Evolutionary conservation across 257 asterid species (phyloP), one percentile per base, ranked within the genome.

Genomic region (Nicotiana undulata): DNA sequence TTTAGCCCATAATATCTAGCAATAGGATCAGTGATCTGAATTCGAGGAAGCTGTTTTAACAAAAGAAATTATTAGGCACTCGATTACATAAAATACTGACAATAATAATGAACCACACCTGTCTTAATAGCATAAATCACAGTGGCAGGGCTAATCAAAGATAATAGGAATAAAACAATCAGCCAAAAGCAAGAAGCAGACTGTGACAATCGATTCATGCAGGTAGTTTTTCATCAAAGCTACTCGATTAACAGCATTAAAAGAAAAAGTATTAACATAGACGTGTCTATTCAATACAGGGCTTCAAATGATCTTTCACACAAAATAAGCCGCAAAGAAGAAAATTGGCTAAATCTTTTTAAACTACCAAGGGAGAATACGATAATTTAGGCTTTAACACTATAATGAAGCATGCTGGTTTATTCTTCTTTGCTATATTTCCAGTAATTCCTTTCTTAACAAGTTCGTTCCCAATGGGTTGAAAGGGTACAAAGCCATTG

Each of bases 1-100:
- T 88, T 92, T 26, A 94, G 89, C 13, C 97, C 97, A 10, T 94
- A 94, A 72, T 92, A 94, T 87, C 94, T 86, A 37, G 98, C 91
- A 76, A 94, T 85, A 11, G 97, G 98, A 80, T 91, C 97, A 2
- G 93, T 91, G 18, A 92, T 77, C 87, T 92, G 98, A 77, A 94
- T 88, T 72, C 94, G 92, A 16, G 98, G 98, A 8, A 94, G 88
- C 98, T 93, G 94, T 64, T 34, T 63, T 58, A 56, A 61, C 9
- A 72, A 31, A 13, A 37, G 37, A 46, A 44, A 24, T 3, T 46
- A 6, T 70, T 46, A 44, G 37, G 59, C 59, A 44, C 6, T n/a
- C 7, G 15, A 70, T 17, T 22, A 70, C 15, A 72, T 24, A 7
- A 4, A 72, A 72, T 6, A 20, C 46, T 20, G 76, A 22, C 5